phyloP scores from a whole-genome alignment of 1,284 basidiomycete genomes.

The Ustilago curta region DNA sequence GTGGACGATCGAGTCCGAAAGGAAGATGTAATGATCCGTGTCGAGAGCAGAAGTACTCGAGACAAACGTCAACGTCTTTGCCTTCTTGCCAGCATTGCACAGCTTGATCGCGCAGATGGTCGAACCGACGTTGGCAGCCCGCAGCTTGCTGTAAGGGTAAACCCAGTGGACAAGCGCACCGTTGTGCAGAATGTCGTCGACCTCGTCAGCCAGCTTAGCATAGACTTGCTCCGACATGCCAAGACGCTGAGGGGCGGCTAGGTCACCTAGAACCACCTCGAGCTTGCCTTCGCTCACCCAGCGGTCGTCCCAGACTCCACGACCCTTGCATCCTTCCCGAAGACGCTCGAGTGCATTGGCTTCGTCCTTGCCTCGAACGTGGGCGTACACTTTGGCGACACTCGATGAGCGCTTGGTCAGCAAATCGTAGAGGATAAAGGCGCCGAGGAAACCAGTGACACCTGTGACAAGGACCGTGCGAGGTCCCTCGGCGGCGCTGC shows the following conservation, averaged over 20 bases:
- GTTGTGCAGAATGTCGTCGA: slow-evolving; percentile 91
- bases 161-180: slow-evolving; percentile 99
- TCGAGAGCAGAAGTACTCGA: slow-evolving; percentile 95
- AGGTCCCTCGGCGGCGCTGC: slow-evolving; percentile 20
- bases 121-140: slow-evolving; percentile 88
- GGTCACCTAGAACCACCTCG: slow-evolving; percentile 89
- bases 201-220: slow-evolving; percentile 78
- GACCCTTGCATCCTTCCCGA: slow-evolving; percentile 80
- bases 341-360: slow-evolving; percentile 80
- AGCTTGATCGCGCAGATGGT: slow-evolving; percentile 87
- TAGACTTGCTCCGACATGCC: slow-evolving; percentile 80
- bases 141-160: slow-evolving; percentile 94
- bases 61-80: slow-evolving; percentile 89
- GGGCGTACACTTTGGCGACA: slow-evolving; percentile 89
- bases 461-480: slow-evolving; percentile 93
- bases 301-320: slow-evolving; percentile 91
- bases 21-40: slow-evolving; percentile 86
- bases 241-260: slow-evolving; percentile 78
- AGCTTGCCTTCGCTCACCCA: slow-evolving; percentile 81
- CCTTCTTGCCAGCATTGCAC: slow-evolving; percentile 74
- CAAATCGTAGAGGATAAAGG: slow-evolving; percentile 88
- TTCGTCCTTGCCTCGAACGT: slow-evolving; percentile 80
- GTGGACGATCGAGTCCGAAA: slow-evolving; percentile 76
- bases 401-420: slow-evolving; percentile 74
- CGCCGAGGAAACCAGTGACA: slow-evolving; percentile 95